Percentiles rank a stretch among this genome's conserved stretches.
Conservation (phyloP, 345 rosid species). For the Syzygium aqueum region DNA sequence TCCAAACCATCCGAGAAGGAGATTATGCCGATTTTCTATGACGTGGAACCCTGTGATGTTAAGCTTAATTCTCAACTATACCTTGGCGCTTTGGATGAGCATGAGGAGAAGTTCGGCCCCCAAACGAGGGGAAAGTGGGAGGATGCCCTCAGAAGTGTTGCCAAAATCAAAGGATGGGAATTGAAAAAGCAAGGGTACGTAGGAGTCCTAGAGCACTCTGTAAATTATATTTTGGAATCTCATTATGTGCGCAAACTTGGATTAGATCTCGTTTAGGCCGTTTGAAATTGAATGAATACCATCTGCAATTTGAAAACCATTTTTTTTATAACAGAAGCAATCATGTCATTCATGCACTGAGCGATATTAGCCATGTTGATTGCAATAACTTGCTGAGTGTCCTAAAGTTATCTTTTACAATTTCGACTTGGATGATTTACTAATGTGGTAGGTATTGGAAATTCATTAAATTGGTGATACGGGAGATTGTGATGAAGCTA, state of each 20-base stretch:
- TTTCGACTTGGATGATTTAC: not conserved
- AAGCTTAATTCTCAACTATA: not conserved
- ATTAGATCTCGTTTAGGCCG: not conserved
- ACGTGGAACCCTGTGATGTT: fast-evolving
- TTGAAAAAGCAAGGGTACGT: not conserved
- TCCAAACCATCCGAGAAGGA: not conserved
- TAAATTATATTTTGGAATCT: not conserved
- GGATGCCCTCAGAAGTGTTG: not conserved
- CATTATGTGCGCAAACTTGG: not conserved
- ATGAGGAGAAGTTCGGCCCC: not conserved
- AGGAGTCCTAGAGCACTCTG: not conserved
- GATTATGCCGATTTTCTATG: not conserved
- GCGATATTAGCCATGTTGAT: not conserved
- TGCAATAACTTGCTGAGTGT: not conserved
- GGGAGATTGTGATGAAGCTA: not conserved
- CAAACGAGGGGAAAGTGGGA: fast-evolving
- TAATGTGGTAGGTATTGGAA: not conserved
- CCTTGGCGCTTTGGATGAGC: fast-evolving
- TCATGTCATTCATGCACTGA: not conserved
- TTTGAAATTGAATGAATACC: not conserved
- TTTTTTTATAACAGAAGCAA: not conserved
- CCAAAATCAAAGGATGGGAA: not conserved
- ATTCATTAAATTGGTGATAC: not conserved
- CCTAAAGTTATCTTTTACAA: not conserved
- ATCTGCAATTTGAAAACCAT: not conserved